Conservation (phyloP, 768 basidiomycete species). For the Polyporus arcularius region DNA sequence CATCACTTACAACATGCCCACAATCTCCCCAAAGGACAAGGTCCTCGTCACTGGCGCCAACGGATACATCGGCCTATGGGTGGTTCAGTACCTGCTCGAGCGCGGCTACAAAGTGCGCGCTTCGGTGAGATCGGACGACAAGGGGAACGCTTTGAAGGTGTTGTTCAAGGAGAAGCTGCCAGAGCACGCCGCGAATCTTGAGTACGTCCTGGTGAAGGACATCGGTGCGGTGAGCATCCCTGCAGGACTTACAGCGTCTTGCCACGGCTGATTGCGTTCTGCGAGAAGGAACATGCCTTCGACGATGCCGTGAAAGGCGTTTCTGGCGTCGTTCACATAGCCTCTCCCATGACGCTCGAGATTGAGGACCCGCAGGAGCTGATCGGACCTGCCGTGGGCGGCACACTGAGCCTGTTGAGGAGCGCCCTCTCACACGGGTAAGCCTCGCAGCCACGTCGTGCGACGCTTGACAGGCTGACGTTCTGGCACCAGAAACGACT, state of each 20-base stretch:
- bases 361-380: constrained; percentile 50
- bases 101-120: constrained; percentile 61
- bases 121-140: constrained; percentile 58
- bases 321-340: constrained; percentile 67
- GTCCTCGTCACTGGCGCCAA: constrained; percentile 58
- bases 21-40: constrained; percentile 28
- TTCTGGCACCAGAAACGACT: constrained; percentile 24
- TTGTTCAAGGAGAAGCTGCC: constrained; percentile 34
- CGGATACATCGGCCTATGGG: constrained; percentile 58
- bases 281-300: too few relatives aligned
- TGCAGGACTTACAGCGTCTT: constrained; percentile 26
- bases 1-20: constrained; percentile 29
- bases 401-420: constrained; percentile 63
- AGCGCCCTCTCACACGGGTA: constrained; percentile 57
- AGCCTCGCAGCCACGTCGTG: background rate
- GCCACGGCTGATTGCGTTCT: too few relatives aligned
- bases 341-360: constrained; percentile 56
- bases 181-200: background rate
- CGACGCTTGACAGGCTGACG: too few relatives aligned
- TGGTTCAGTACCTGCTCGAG: constrained; percentile 53
- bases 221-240: background rate
- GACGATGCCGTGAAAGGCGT: constrained; percentile 40
- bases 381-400: constrained; percentile 70
- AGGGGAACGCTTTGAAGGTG: constrained; percentile 54
- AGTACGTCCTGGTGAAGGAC: background rate